Evolutionary conservation across 1,139 yeast genomes (phyloP).

Genomic region (Nakaseomyces delphensis): DNA sequence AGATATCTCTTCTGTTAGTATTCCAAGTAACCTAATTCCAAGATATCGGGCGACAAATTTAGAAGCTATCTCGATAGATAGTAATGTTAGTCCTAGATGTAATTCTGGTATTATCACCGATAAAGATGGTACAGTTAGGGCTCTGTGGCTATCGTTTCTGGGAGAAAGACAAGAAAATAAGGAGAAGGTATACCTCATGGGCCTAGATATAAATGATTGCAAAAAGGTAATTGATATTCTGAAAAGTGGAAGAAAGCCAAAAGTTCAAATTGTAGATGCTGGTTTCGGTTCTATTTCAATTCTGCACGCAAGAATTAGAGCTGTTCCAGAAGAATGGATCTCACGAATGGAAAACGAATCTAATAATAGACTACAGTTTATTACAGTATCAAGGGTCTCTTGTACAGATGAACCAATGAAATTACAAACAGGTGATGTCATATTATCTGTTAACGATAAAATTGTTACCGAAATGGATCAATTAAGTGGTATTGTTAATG

Average conservation of each 20-base stretch:
- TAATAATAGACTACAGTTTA: slow-evolving; percentile 60
- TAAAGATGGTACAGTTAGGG: slow-evolving; percentile 68
- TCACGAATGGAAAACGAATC: slow-evolving; percentile 49
- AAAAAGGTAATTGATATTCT: slow-evolving; percentile 48
- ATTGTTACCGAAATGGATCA: slow-evolving; percentile 62
- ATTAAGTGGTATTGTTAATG: slow-evolving; percentile 43
- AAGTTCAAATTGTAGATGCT: slow-evolving; percentile 62
- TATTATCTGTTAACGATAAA: slow-evolving; percentile 58
- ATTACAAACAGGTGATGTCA: slow-evolving; percentile 59
- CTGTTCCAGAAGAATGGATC: slow-evolving; percentile 82
- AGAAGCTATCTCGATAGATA: slow-evolving; percentile 69
- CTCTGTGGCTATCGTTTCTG: slow-evolving; percentile 73
- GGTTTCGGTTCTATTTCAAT: slow-evolving; percentile 65
- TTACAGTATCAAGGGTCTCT: slow-evolving; percentile 63
- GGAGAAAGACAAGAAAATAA: slow-evolving; percentile 57
- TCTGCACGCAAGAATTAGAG: slow-evolving; percentile 72
- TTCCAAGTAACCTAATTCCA: slow-evolving; percentile 67
- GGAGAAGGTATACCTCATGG: slow-evolving; percentile 65
- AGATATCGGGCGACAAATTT: slow-evolving; percentile 80
- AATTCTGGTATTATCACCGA: slow-evolving; percentile 76
- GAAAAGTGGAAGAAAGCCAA: slow-evolving; percentile 45
- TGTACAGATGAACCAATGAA: slow-evolving; percentile 37
- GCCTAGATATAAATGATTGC: slow-evolving; percentile 66
- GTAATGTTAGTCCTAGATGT: slow-evolving; percentile 64
- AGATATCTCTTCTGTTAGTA: slow-evolving; percentile 63